A percentile compares a stretch with the other conserved stretches of the same genome.
Conservation (phyloP, 257 asterid genomes). For the Catharanthus roseus region DNA sequence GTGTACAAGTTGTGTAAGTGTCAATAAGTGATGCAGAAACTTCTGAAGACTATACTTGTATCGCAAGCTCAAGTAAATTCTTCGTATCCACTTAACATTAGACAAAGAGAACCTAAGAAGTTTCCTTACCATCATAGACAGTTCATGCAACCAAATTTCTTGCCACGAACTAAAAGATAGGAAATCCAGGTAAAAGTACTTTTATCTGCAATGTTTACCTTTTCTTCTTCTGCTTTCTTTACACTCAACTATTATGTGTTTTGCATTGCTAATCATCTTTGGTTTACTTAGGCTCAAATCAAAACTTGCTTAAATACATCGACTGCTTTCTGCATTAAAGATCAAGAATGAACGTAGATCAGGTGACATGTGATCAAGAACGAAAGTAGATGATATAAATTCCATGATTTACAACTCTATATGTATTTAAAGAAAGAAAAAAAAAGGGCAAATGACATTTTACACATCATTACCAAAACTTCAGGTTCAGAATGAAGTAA, state of each 20-base stretch:
- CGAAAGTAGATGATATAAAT: neutral
- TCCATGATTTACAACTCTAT: neutral
- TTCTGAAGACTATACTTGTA: conserved; percentile 55
- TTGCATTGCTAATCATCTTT: neutral
- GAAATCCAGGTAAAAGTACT: too few relatives aligned
- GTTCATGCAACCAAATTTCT: neutral
- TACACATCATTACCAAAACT: too few relatives aligned
- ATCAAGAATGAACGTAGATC: neutral
- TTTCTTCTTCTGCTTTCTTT: too few relatives aligned
- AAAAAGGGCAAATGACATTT: too few relatives aligned
- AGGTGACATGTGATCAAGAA: neutral
- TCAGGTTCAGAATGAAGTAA: neutral
- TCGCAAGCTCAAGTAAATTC: too few relatives aligned
- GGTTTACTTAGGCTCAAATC: neutral
- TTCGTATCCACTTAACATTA: neutral
- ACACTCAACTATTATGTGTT: neutral
- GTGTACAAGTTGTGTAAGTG: neutral
- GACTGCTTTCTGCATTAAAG: neutral
- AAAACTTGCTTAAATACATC: neutral
- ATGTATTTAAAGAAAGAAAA: neutral
- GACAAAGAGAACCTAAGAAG: neutral
- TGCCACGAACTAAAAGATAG: too few relatives aligned
- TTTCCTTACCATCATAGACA: neutral
- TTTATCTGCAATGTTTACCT: too few relatives aligned
- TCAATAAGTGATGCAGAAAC: conserved; percentile 10